Conservation (phyloP, 1,284 basidiomycete genomes). For the Caloboletus inedulis region DNA sequence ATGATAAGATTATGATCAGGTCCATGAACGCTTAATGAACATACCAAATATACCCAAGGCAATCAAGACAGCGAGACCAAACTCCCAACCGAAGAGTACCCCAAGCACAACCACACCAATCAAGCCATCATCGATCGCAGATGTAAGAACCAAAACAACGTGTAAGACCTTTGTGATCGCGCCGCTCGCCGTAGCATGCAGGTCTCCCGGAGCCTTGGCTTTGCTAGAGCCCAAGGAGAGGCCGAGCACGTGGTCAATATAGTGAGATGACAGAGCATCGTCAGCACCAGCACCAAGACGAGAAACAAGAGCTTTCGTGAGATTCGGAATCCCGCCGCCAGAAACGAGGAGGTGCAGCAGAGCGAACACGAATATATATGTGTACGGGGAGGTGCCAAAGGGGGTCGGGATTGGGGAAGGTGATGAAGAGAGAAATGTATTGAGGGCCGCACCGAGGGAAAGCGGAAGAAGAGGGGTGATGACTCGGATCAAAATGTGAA, state of each 20-base stretch:
- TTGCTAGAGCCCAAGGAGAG: constrained; percentile 67
- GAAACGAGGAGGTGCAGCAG: constrained; percentile 65
- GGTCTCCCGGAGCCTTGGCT: constrained; percentile 51
- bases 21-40: constrained; percentile 18
- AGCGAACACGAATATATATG: constrained; percentile 61
- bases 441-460: constrained; percentile 67
- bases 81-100: constrained; percentile 62
- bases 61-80: constrained; percentile 68
- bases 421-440: constrained; percentile 46
- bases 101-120: constrained; percentile 67
- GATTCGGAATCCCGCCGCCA: constrained; percentile 64
- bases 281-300: constrained; percentile 88
- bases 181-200: constrained; percentile 73
- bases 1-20: background rate
- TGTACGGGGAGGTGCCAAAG: constrained; percentile 56
- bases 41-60: constrained; percentile 76
- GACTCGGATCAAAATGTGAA: constrained; percentile 71
- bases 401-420: constrained; percentile 17
- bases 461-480: constrained; percentile 75
- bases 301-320: constrained; percentile 72
- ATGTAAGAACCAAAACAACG: constrained; percentile 78
- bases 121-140: constrained; percentile 76
- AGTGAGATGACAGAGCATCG: constrained; percentile 74
- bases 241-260: constrained; percentile 77
- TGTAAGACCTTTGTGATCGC: constrained; percentile 87